Evolutionary conservation across 1,284 basidiomycete genomes (phyloP).

Genomic region (Dichomitus squalens): DNA sequence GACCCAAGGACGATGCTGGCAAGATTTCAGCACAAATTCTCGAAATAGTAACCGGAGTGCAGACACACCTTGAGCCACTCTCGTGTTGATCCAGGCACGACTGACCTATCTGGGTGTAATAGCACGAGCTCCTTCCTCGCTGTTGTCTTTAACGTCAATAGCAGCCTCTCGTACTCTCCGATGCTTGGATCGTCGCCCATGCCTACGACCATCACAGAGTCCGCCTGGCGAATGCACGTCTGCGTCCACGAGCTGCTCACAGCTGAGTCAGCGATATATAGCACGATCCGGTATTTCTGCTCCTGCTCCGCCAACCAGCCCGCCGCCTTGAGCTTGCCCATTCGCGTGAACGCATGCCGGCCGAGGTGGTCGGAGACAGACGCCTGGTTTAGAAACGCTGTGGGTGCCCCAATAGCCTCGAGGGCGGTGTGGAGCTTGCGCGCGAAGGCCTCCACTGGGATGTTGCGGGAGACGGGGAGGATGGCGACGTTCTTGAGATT

Average conservation of each 20-base stretch:
- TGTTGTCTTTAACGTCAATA: constrained; percentile 95
- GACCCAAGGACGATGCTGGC: constrained; percentile 90
- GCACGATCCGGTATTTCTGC: constrained; percentile 86
- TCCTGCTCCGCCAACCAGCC: constrained; percentile 96
- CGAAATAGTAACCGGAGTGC: not conserved
- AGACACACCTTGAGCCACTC: constrained; percentile 88
- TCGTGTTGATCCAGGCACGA: constrained; percentile 90
- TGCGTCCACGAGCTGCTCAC: constrained; percentile 96
- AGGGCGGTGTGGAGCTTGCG: constrained; percentile 86
- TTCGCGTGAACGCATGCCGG: constrained; percentile 89
- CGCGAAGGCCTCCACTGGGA: constrained; percentile 88
- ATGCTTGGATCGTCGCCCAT: constrained; percentile 90
- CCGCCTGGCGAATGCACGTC: constrained; percentile 95
- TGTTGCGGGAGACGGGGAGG: constrained; percentile 77
- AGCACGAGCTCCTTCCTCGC: constrained; percentile 96
- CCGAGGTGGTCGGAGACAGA: constrained; percentile 90
- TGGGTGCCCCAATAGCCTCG: constrained; percentile 87
- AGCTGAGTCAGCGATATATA: constrained; percentile 93
- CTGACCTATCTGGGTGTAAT: constrained; percentile 89
- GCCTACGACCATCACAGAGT: constrained; percentile 94
- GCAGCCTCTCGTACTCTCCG: constrained; percentile 91
- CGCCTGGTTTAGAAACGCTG: constrained; percentile 89
- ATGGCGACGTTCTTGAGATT: constrained; percentile 95
- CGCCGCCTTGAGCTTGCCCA: constrained; percentile 93
- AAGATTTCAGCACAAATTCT: not conserved